Evolutionary conservation across 208 protist genomes (phyloP).

Genomic region (Leishmania braziliensis): DNA sequence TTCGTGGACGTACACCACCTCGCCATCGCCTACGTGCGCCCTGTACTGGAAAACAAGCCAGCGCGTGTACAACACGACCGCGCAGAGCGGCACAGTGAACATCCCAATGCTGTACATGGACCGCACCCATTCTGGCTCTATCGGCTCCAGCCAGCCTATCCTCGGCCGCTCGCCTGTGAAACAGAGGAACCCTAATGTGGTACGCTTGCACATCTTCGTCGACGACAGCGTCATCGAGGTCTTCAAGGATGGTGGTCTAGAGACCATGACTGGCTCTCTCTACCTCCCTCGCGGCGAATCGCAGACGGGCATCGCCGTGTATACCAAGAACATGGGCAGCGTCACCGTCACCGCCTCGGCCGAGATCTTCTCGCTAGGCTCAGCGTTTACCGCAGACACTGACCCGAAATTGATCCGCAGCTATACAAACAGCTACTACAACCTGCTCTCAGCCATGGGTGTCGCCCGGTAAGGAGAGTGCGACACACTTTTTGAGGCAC

Average conservation of each 20-base stretch:
- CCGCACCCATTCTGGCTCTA: conserved; percentile 36
- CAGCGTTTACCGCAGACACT: conserved; percentile 18
- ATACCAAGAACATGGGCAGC: conserved; percentile 34
- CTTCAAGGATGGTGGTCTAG: conserved; percentile 48
- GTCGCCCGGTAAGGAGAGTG: background rate
- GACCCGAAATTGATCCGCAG: conserved; percentile 7
- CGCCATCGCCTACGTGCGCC: conserved; percentile 19
- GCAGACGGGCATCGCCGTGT: conserved; percentile 36
- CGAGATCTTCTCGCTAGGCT: conserved; percentile 40
- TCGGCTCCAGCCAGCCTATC: conserved; percentile 29
- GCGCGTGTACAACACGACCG: conserved; percentile 4
- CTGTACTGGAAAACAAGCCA: conserved; percentile 43
- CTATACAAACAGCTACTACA: conserved; percentile 36
- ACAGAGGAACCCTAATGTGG: conserved; percentile 23
- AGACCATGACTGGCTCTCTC: conserved; percentile 40
- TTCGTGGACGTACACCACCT: conserved; percentile 40
- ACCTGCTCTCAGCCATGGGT: conserved; percentile 21
- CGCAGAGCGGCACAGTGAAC: conserved; percentile 38
- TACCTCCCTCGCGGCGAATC: conserved; percentile 31
- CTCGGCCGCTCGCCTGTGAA: conserved; percentile 40
- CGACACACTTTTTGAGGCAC: background rate
- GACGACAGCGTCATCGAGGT: conserved; percentile 50
- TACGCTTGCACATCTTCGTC: conserved; percentile 39
- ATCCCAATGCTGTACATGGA: conserved; percentile 36
- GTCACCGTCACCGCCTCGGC: conserved; percentile 28